Conservation (phyloP, 495 filamentous ascomycete genomes). For the Penicillium herquei region DNA sequence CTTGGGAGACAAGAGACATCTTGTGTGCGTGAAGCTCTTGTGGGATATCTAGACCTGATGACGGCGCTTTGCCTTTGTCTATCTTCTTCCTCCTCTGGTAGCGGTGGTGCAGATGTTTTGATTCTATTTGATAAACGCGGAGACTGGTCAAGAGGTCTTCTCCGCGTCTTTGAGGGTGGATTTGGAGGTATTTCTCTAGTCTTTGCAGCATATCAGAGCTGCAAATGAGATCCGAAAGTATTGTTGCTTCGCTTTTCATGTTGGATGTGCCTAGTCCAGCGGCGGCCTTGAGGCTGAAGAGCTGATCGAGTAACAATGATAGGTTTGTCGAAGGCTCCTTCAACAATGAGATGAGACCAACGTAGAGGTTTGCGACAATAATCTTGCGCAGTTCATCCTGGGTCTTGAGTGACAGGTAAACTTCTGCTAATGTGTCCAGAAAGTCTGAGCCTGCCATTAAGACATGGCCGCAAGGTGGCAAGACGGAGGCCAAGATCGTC, state of each 20-base stretch:
- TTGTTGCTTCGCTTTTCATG: slow-evolving; percentile 37
- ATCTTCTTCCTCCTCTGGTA: slow-evolving; percentile 54
- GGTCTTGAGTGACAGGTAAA: slow-evolving; percentile 56
- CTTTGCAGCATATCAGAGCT: slow-evolving; percentile 38
- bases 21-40: slow-evolving; percentile 72
- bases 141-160: slow-evolving; percentile 40
- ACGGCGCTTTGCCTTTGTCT: slow-evolving; percentile 69
- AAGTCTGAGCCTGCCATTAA: slow-evolving; percentile 84
- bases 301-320: slow-evolving; percentile 72
- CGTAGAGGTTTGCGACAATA: slow-evolving; percentile 68
- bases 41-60: slow-evolving; percentile 37
- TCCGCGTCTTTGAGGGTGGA: slow-evolving; percentile 46
- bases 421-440: slow-evolving; percentile 67
- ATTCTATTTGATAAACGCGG: slow-evolving; percentile 44
- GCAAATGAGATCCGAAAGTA: slow-evolving; percentile 48
- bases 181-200: slow-evolving; percentile 56
- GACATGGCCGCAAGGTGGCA: slow-evolving; percentile 46
- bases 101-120: slow-evolving; percentile 52
- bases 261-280: slow-evolving; percentile 51
- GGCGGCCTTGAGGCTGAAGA: slow-evolving; percentile 74
- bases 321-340: slow-evolving; percentile 64
- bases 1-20: slow-evolving; percentile 77
- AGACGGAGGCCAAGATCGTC: slow-evolving; percentile 38
- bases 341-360: slow-evolving; percentile 66
- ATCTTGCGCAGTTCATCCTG: slow-evolving; percentile 55